A percentile compares a stretch with the other conserved stretches of the same genome.
Evolutionary conservation across 2,329 filamentous ascomycete genomes (phyloP).

Genomic region (Hymenoscyphus linearis): DNA sequence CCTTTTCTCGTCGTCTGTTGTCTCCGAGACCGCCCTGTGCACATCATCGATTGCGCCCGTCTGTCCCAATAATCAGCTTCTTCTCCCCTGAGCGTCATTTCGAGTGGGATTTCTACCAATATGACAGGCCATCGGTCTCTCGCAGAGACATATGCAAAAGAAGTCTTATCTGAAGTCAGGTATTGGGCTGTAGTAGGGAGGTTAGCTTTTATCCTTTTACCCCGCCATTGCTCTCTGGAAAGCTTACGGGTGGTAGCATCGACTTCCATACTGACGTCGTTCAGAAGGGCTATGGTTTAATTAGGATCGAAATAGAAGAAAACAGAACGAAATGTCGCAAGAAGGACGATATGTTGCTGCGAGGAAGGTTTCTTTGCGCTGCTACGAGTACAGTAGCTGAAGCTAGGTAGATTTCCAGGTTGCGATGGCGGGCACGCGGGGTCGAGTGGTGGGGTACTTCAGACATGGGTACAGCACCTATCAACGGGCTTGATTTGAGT

Average conservation of each 20-base stretch:
- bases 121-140: conserved; percentile 91
- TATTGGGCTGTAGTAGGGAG: background rate
- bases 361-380: too few species aligned
- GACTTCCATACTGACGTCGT: conserved; percentile 55
- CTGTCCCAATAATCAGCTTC: conserved; percentile 40
- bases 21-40: conserved; percentile 63
- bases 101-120: conserved; percentile 49
- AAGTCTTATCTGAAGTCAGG: conserved; percentile 71
- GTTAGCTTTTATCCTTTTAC: background rate
- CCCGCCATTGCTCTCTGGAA: background rate
- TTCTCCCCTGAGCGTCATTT: background rate
- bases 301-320: background rate
- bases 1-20: conserved; percentile 52
- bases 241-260: conserved; percentile 68
- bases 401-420: conserved; percentile 2
- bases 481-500: too few species aligned
- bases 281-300: background rate
- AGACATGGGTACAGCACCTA: too few species aligned
- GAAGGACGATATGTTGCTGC: too few species aligned
- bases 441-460: background rate
- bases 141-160: conserved; percentile 82
- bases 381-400: too few species aligned
- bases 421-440: too few species aligned
- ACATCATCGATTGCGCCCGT: conserved; percentile 92
- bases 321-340: too few species aligned